Evolutionary conservation across 164 flowering plant species (phyloP), one percentile per base, ranked within the genome.

Genomic region (Dillenia suffruticosa): DNA sequence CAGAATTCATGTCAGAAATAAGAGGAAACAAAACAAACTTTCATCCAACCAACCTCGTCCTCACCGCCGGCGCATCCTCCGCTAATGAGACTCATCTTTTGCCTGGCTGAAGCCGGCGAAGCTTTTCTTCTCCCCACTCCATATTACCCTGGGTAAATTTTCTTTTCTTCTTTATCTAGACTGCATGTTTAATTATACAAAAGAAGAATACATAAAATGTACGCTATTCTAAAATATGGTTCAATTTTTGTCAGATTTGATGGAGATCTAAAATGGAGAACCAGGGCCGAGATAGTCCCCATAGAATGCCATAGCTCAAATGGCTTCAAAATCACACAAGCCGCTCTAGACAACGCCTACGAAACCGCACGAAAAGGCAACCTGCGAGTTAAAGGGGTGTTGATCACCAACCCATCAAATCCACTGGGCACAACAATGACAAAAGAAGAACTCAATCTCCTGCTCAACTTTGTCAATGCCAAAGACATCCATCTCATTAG

Each of bases 181-280:
- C 40, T 6, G 7, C 5, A 7, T 32, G 40, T 32, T 32, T 32
- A 32, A 32, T 32, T 32, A 5, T 32, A 32, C 40, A 32, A 32
- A 8, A 22, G 32, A 13, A 8, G 16, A 5, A 24, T n/a, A 49
- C 50, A 9, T 49, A 13, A n/a, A 2, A 49, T 61, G 32, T 51
- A 49, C 46, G 44, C 32, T 1, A 4, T 32, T 32, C 40, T 32
- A 32, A 32, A 32, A 4, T 32, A 4, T 32, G 40, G 7, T 57
- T 57, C 49, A 57, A 44, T 47, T 54, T n/a, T 45, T 69, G 62
- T 32, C 82, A 92, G 98, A 59, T 92, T 89, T 61, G 98, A 92
- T 69, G 79, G 98, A 66, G 96, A 92, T 76, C 83, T 92, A 49
- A 92, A 88, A 61, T 92, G 98, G 98, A 63, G 98, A 68, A 89